Conservation (phyloP, 306 rosid species). For the Lathyrus sativus region DNA sequence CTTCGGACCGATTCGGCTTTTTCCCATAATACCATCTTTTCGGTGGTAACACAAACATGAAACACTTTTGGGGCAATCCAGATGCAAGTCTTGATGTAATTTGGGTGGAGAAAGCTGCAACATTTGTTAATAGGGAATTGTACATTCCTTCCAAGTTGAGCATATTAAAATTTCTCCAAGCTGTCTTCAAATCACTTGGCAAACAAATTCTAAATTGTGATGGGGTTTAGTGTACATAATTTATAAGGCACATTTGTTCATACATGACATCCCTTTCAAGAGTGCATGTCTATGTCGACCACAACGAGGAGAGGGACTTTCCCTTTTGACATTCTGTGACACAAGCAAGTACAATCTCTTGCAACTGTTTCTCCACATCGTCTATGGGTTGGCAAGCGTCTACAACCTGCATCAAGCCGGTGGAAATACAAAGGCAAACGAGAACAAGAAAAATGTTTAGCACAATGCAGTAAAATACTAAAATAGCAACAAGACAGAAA, state of each 20-base stretch:
- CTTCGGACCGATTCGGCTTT: conserved; percentile 20
- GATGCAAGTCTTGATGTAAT: too few species aligned
- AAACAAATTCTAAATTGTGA: conserved; percentile 16
- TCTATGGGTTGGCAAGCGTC: conserved; percentile 75
- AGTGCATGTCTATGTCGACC: conserved; percentile 41
- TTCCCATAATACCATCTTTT: conserved; percentile 6
- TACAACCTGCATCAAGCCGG: conserved; percentile 59
- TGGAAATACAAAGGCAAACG: background rate
- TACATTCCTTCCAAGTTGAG: too few species aligned
- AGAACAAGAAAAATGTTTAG: background rate
- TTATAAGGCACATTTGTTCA: conserved; percentile 7
- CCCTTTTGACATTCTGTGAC: conserved; percentile 64
- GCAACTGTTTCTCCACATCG: conserved; percentile 76
- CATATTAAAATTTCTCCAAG: too few species aligned
- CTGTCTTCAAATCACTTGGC: too few species aligned
- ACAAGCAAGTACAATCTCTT: conserved; percentile 50
- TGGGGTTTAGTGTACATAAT: conserved; percentile 3
- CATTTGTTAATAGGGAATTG: too few species aligned
- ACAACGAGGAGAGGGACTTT: conserved; percentile 62
- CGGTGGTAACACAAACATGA: too few species aligned
- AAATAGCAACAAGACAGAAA: conserved; percentile 5
- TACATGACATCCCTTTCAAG: conserved; percentile 9
- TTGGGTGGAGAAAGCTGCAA: too few species aligned
- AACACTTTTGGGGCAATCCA: too few species aligned
- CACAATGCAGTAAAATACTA: conserved; percentile 11